phyloP scores from a whole-genome alignment of 2,329 filamentous ascomycete genomes.

The Fusarium fracticaudum region DNA sequence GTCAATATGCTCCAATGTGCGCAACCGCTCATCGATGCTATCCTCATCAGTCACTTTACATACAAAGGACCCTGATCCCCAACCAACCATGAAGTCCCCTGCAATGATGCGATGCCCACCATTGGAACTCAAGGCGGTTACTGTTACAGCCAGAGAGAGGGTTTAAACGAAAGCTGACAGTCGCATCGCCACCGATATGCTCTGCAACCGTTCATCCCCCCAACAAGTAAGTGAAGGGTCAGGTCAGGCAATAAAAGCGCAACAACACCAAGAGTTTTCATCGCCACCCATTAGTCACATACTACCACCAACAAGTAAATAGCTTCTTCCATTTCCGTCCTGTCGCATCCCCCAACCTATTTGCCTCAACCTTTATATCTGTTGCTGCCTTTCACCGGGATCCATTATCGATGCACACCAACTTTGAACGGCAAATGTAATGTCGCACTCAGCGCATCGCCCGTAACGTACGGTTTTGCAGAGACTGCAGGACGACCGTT shows the following conservation, averaged over 20 bases:
- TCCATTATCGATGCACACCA: slow-evolving; percentile 12
- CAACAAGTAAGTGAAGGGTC: not conserved
- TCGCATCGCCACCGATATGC: slow-evolving; percentile 13
- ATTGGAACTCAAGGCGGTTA: not conserved
- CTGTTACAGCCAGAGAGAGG: not conserved
- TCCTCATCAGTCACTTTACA: slow-evolving; percentile 3
- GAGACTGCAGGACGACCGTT: slow-evolving; percentile 8
- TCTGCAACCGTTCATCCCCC: not conserved
- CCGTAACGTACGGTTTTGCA: slow-evolving; percentile 5
- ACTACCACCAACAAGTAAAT: slow-evolving; percentile 10
- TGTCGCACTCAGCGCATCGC: slow-evolving; percentile 3
- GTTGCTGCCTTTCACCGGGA: not conserved
- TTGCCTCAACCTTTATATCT: not conserved
- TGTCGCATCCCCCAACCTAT: not conserved
- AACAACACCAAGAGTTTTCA: slow-evolving; percentile 21
- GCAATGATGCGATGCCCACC: slow-evolving; percentile 16
- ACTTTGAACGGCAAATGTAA: not conserved
- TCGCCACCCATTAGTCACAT: slow-evolving; percentile 29
- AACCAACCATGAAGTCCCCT: slow-evolving; percentile 25
- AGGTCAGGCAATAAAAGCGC: not conserved
- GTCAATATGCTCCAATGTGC: not conserved
- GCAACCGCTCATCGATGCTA: not conserved
- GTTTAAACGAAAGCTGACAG: not conserved
- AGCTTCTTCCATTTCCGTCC: slow-evolving; percentile 19
- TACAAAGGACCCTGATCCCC: slow-evolving; percentile 8